phyloP scores from a whole-genome alignment of 2,329 filamentous ascomycete genomes.

The Alternaria sp. region DNA sequence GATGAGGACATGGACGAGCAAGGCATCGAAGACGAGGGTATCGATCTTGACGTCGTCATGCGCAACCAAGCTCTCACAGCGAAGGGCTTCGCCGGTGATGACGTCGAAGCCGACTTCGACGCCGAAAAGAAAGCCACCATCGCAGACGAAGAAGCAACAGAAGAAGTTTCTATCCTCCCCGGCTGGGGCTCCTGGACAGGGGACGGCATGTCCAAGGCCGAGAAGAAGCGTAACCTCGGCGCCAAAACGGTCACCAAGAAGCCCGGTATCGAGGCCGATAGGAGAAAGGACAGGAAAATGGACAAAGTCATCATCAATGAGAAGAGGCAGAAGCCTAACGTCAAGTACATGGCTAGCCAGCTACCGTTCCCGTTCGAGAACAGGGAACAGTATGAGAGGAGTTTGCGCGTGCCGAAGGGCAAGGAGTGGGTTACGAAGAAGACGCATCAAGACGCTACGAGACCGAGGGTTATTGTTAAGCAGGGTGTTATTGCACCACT shows the following conservation, averaged over 20 bases:
- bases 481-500: constrained; percentile 92
- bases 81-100: constrained; percentile 83
- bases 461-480: constrained; percentile 88
- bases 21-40: constrained; percentile 49
- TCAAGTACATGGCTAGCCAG: constrained; percentile 81
- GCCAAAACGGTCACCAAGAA: constrained; percentile 67
- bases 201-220: constrained; percentile 75
- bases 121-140: constrained; percentile 76
- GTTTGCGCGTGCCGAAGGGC: constrained; percentile 83
- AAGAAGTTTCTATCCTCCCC: constrained; percentile 82
- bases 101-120: constrained; percentile 81
- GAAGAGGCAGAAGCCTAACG: constrained; percentile 88
- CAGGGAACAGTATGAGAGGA: constrained; percentile 86
- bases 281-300: constrained; percentile 82
- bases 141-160: constrained; percentile 80
- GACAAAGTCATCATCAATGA: constrained; percentile 90
- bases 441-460: constrained; percentile 86
- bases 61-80: constrained; percentile 73
- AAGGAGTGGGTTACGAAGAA: constrained; percentile 97
- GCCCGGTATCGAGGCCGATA: constrained; percentile 75
- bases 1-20: constrained; percentile 29
- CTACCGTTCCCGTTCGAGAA: constrained; percentile 92
- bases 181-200: constrained; percentile 96
- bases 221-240: constrained; percentile 59
- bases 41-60: constrained; percentile 49